A percentile compares a stretch with the other conserved stretches of the same genome.
phyloP scores from a whole-genome alignment of 768 basidiomycete species.

The Pleurotus platypus region DNA sequence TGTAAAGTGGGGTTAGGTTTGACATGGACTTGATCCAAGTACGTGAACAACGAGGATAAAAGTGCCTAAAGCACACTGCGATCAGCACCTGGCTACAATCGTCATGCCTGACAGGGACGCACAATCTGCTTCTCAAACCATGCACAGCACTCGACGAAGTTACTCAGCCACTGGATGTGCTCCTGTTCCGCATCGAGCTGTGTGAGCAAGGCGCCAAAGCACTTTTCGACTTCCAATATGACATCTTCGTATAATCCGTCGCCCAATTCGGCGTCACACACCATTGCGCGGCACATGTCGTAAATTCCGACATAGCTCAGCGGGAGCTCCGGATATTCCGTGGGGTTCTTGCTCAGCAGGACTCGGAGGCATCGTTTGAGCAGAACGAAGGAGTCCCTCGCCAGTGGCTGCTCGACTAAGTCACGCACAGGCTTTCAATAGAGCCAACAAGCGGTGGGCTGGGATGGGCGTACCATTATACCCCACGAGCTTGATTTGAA shows the following conservation, averaged over 20 bases:
- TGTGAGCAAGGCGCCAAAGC: constrained; percentile 35
- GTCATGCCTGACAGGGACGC: constrained; percentile 20
- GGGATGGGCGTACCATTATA: constrained; percentile 29
- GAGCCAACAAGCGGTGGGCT: not conserved
- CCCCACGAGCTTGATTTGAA: constrained; percentile 45
- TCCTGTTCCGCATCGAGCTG: constrained; percentile 30
- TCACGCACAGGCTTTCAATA: not conserved
- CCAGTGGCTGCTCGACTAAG: constrained; percentile 12
- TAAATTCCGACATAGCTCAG: constrained; percentile 58
- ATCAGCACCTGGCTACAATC: no score
- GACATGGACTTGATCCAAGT: constrained; percentile 69
- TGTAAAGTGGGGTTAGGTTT: constrained; percentile 29
- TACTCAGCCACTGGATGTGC: constrained; percentile 51
- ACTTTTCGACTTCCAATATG: constrained; percentile 57
- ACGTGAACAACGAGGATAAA: constrained; percentile 61
- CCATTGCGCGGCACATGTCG: constrained; percentile 50
- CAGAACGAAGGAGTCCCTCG: constrained; percentile 17
- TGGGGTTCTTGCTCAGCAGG: constrained; percentile 33
- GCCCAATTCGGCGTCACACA: constrained; percentile 50
- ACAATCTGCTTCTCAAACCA: constrained; percentile 71
- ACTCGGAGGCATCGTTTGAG: constrained; percentile 33
- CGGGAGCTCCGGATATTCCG: constrained; percentile 27
- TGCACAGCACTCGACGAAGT: constrained; percentile 51
- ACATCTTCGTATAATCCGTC: constrained; percentile 57
- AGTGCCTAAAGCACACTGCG: constrained; percentile 36